These are phyloP conservation scores for Lipomyces oligophaga DNA, from an alignment of 805 yeast genomes.

Conservation along the genomic window DNA sequence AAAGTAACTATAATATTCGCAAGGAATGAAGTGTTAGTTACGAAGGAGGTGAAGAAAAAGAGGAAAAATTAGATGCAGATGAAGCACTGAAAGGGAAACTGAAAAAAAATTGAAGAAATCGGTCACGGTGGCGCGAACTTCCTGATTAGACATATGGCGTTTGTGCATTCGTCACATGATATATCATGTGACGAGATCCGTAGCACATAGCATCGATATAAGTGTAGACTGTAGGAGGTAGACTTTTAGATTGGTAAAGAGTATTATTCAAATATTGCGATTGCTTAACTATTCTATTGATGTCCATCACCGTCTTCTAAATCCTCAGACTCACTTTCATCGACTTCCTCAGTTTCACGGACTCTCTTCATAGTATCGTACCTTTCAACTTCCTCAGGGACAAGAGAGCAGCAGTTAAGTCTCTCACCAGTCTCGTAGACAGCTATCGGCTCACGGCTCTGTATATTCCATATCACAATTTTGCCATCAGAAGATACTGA, in stretches of 20 bases:
- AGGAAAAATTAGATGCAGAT: constrained; percentile 7
- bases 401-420: constrained; percentile 73
- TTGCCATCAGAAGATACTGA: constrained; percentile 92
- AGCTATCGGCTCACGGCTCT: constrained; percentile 70
- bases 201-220: too few relatives aligned
- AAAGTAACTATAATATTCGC: constrained; percentile 1
- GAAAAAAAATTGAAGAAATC: too few relatives aligned
- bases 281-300: too few relatives aligned
- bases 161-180: too few relatives aligned
- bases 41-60: constrained; percentile 4
- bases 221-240: too few relatives aligned
- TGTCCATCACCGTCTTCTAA: background rate
- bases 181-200: too few relatives aligned
- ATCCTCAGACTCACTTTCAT: constrained; percentile 12
- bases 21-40: constrained; percentile 2
- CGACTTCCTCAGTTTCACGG: constrained; percentile 6
- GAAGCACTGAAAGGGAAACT: too few relatives aligned
- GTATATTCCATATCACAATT: constrained; percentile 84
- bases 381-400: constrained; percentile 73
- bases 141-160: too few relatives aligned
- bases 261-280: too few relatives aligned
- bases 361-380: constrained; percentile 18
- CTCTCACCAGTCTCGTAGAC: constrained; percentile 89
- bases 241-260: too few relatives aligned
- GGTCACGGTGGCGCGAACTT: too few relatives aligned